Percentiles rank a stretch among this genome's conserved stretches.
These are phyloP conservation scores for Ogataea pilisensis DNA, from an alignment of 805 yeast species.

Conservation along the genomic window DNA sequence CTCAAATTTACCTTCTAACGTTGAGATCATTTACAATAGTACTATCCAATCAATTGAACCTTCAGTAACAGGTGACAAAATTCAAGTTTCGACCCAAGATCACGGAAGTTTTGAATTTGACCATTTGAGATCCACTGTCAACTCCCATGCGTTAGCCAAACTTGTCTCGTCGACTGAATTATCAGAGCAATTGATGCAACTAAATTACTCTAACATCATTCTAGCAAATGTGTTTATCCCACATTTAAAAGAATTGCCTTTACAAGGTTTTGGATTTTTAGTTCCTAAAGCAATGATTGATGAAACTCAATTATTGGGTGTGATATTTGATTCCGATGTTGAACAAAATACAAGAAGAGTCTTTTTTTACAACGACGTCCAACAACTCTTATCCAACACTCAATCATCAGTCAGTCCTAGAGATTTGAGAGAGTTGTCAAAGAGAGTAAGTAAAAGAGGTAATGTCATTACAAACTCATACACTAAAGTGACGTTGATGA, in stretches of 20 bases:
- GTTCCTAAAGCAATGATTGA: constrained; percentile 55
- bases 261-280: constrained; percentile 79
- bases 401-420: neutral
- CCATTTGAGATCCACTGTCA: constrained; percentile 58
- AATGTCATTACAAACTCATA: constrained; percentile 33
- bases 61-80: constrained; percentile 14
- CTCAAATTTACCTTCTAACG: constrained; percentile 39
- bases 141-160: constrained; percentile 39
- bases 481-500: constrained; percentile 81
- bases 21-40: constrained; percentile 33
- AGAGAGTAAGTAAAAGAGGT: constrained; percentile 15
- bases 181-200: constrained; percentile 12
- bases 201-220: constrained; percentile 47
- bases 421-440: constrained; percentile 12
- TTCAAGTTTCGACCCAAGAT: constrained; percentile 13
- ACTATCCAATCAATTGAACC: constrained; percentile 19
- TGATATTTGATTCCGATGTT: constrained; percentile 85
- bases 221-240: constrained; percentile 68
- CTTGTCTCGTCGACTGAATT: constrained; percentile 17
- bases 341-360: constrained; percentile 46
- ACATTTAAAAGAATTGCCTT: constrained; percentile 35
- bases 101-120: constrained; percentile 33
- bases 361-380: constrained; percentile 19
- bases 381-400: constrained; percentile 7
- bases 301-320: constrained; percentile 65